Percentiles rank a stretch among this genome's conserved stretches.
Conservation (phyloP, 1,284 basidiomycete species). For the Meripilus lineatus region DNA sequence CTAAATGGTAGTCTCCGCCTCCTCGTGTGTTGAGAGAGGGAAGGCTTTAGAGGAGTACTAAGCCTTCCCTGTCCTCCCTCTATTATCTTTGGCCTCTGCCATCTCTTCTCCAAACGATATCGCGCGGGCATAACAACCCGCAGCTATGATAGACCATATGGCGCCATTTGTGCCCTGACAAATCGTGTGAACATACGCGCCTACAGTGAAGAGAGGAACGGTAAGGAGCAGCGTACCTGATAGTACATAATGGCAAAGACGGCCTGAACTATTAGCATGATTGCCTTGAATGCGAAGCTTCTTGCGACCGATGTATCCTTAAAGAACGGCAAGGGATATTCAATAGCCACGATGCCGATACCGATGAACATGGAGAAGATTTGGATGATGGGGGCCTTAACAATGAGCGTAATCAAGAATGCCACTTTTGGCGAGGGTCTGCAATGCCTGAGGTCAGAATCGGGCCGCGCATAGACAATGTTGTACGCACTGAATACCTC, state of each 20-base stretch:
- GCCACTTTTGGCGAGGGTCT: conserved; percentile 63
- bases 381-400: conserved; percentile 70
- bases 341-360: conserved; percentile 55
- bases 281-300: conserved; percentile 57
- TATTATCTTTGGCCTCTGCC: conserved; percentile 59
- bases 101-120: conserved; percentile 60
- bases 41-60: conserved; percentile 30
- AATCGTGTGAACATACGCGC: too few relatives aligned
- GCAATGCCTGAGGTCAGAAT: conserved; percentile 5
- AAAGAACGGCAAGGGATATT: conserved; percentile 59
- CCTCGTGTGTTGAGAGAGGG: conserved; percentile 9
- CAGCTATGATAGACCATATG: conserved; percentile 68
- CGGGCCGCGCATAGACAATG: neutral
- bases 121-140: conserved; percentile 58
- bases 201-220: conserved; percentile 2
- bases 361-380: conserved; percentile 58
- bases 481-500: conserved; percentile 71
- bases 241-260: conserved; percentile 71
- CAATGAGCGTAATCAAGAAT: conserved; percentile 67
- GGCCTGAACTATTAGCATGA: conserved; percentile 60
- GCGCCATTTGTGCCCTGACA: conserved; percentile 78
- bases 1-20: conserved; percentile 1
- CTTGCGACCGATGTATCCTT: conserved; percentile 57
- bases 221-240: conserved; percentile 51
- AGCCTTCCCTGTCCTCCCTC: conserved; percentile 51